Evolutionary conservation across 768 basidiomycete genomes (phyloP).

Genomic region (Suillus weaverae): DNA sequence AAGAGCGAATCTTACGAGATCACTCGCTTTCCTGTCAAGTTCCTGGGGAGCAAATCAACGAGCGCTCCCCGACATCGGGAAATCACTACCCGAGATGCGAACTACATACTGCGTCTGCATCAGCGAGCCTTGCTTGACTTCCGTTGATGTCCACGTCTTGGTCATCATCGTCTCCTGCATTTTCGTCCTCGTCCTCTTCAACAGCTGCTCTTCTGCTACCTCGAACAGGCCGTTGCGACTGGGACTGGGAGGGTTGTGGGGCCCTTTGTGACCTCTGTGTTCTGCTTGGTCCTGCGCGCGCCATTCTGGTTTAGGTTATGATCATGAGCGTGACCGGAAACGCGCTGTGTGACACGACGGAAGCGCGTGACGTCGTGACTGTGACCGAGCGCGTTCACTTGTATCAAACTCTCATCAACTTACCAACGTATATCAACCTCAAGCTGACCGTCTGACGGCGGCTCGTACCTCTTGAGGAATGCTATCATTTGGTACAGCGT

Average conservation of each 20-base stretch:
- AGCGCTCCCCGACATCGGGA: not conserved
- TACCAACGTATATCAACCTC: too few relatives aligned
- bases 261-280: slow-evolving; percentile 40
- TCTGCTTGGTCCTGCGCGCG: slow-evolving; percentile 34
- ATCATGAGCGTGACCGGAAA: slow-evolving; percentile 7
- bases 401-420: too few relatives aligned
- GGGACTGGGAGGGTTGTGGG: slow-evolving; percentile 40
- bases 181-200: slow-evolving; percentile 38
- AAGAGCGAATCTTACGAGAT: slow-evolving; percentile 78
- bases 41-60: slow-evolving; percentile 44
- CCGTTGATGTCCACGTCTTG: slow-evolving; percentile 35
- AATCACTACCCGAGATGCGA: not conserved
- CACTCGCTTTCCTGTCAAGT: slow-evolving; percentile 60
- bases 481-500: too few relatives aligned
- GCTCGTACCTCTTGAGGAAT: not conserved
- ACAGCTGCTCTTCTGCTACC: slow-evolving; percentile 21
- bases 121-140: slow-evolving; percentile 27
- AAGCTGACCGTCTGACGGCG: not conserved
- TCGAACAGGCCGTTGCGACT: slow-evolving; percentile 37
- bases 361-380: slow-evolving; percentile 3
- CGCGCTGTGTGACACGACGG: not conserved
- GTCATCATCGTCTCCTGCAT: slow-evolving; percentile 24
- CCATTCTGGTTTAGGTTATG: slow-evolving; percentile 20
- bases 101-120: slow-evolving; percentile 20
- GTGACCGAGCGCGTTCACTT: slow-evolving; percentile 18